Base-by-base conservation (phyloP, 2,329 filamentous ascomycete genomes). In the Neonectria sp. region DNA sequence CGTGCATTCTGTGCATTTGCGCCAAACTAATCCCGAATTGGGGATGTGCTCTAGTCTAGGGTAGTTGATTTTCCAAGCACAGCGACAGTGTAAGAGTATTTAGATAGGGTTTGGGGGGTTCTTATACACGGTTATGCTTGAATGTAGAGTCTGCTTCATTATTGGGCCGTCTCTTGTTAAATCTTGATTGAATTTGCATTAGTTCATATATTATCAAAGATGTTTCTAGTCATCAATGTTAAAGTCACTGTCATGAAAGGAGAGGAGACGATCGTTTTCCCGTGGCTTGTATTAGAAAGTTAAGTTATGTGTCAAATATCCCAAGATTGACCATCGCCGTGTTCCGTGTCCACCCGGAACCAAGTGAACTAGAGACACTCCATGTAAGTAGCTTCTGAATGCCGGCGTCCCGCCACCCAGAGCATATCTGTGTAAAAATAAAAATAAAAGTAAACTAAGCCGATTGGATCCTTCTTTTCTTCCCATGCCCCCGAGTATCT, bases 271-370 rank as follows among this genome's bases (percentile, higher is more conserved):
- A 45, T 11, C 12, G 1, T n/a, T 2, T 25, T 66, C 48, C 68
- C 72, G 62, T 45, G 68, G 66, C 61, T 63, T 71, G 66, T 71
- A 76, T 76, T 11, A 74, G 68, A 71, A 75, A 74, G 55, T 46
- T 60, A 74, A 73, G 55, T 49, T 59, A 49, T 29, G 43, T 61
- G 25, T 25, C 52, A 21, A 33, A 60, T 37, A 51, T 49, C 48
- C 55, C 46, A 59, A 51, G 21, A 31, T 24, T 24, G 48, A 29
- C 2, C n/a, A 27, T 52, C 67, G 29, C 45, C 45, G 25, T 33
- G 25, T 35, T 45, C 21, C n/a, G 40, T 25, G 21, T 57, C 29
- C 60, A 71, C 21, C 46, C 57, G 64, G 55, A 52, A 21, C 55
- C 45, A 51, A 51, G 63, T 68, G 43, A 48, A 68, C 56, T 21